These are phyloP conservation scores for Blastobotrys mokoenaii DNA, from an alignment of 805 yeast genomes.

Conservation along the genomic window DNA sequence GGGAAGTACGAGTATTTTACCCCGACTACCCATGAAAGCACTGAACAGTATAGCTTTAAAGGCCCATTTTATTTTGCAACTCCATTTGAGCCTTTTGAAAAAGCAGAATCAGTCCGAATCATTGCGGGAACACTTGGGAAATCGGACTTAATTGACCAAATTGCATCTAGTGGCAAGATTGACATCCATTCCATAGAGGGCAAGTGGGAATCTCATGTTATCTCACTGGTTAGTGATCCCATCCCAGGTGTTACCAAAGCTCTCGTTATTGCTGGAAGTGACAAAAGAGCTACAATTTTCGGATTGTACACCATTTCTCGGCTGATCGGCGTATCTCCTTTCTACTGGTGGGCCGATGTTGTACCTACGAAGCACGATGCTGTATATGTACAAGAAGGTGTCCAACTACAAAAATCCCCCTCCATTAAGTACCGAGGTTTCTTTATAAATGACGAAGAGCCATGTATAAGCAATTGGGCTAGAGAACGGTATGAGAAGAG, in stretches of 20 bases:
- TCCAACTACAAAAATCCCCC: conserved; percentile 8
- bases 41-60: background rate
- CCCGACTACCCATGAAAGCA: conserved; percentile 1
- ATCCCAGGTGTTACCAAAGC: conserved; percentile 7
- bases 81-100: conserved; percentile 2
- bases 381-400: conserved; percentile 5
- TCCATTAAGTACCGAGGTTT: conserved; percentile 13
- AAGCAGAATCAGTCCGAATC: conserved; percentile 6
- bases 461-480: conserved; percentile 13
- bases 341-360: conserved; percentile 14
- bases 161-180: conserved; percentile 9
- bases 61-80: conserved; percentile 6
- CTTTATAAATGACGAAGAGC: conserved; percentile 14
- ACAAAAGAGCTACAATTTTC: conserved; percentile 12
- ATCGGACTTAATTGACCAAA: conserved; percentile 8
- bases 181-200: conserved; percentile 8
- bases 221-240: conserved; percentile 6
- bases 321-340: conserved; percentile 15
- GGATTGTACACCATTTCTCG: conserved; percentile 13
- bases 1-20: conserved; percentile 13
- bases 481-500: conserved; percentile 6
- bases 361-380: conserved; percentile 2
- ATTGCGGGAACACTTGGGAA: conserved; percentile 13
- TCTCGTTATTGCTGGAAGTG: conserved; percentile 13
- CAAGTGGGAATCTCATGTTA: conserved; percentile 12